Evolutionary conservation across 495 filamentous ascomycete species (phyloP), one percentile per base, ranked within the genome.

Genomic region (Astrothelium subdiscretum): DNA sequence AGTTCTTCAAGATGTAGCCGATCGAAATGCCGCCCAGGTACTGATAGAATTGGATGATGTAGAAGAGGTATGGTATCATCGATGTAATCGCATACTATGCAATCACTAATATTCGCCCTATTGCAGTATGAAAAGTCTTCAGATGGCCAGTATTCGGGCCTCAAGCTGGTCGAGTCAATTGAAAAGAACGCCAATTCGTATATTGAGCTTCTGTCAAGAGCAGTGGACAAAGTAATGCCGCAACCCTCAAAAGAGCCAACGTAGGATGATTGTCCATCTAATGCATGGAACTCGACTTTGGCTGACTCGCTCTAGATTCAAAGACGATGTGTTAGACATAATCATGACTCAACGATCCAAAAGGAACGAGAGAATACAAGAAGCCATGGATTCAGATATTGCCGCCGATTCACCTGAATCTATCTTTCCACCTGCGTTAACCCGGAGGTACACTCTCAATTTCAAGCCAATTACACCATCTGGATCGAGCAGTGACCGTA

Each of bases 261-360:
- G 84, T 91, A 85, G 59, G 86, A 66, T 57, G n/a, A 31, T 32
- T 31, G n/a, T 12, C 26, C 35, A 4, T 29, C 24, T 29, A 27
- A 29, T 38, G 44, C 42, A 27, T 24, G 1, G 20, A 5, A 8
- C 3, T 29, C 15, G 2, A 54, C 22, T 29, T n/a, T 27, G 5
- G 22, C 32, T 57, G 42, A 58, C 54, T 42, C 44, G 31, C 62
- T 68, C 3, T 66, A 91, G 87, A 42, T 97, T 95, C 79, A 97
- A 97, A 73, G 91, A 96, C 67, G 94, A 98, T 72, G 95, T 98
- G 18, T 80, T 98, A 27, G 94, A 98, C 75, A 88, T 97, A 31
- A 89, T 98, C 66, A 92, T 96, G 84, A 87, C 89, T 10, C 90
- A 95, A 73, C 87, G 94, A 65, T 83, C 87, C 62, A 87, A 87